Base-by-base conservation (phyloP, 371 early-diverging fungal species). In the Mucor circinelloides region DNA sequence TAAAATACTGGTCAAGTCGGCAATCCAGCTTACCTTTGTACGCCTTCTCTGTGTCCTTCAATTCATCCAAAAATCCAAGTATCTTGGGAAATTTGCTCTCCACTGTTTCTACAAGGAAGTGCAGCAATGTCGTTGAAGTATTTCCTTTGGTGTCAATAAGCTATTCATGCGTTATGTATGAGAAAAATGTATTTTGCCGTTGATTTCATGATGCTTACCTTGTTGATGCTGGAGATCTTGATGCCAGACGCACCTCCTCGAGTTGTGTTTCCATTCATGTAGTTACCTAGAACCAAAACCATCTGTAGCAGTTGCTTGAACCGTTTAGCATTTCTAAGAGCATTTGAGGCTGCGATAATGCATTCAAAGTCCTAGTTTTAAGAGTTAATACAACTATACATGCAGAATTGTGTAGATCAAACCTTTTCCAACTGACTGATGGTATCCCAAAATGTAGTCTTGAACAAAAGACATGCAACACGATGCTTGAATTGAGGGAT, bases 181-280 rank as follows among this genome's bases (percentile, higher is more conserved):
- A 34, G 34, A 6, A 36, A 0, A 27, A 0, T 40, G 40, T 12
- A 27, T 40, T 15, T 56, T 21, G 1, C 23, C 27, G 32, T 57
- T 21, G 1, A 44, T 54, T 21, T 4, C 8, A 12, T 10, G 4
- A 30, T 17, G 52, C 25, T 66, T 80, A 91, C 90, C 83, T 91
- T 93, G 69, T 93, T 94, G 34, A 97, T 87, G 71, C 93, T 94
- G 2, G 85, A 82, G 62, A 96, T 93, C 65, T 88, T 89, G 74
- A 96, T 93, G 6, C 96, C 97, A 77, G 90, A 94, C 0, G 95
- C 95, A 1, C 94, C 92, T 23, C 97, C 97, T 54, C 93, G 89
- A 72, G 89, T 90, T 0, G 91, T 89, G 12, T 91, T 87, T 6
- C 93, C 93, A 77, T 97, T 97, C 92, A 97, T 91, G 72, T 84